phyloP scores from a whole-genome alignment of 2,329 filamentous ascomycete genomes.

The Pestalotiopsis sp. region DNA sequence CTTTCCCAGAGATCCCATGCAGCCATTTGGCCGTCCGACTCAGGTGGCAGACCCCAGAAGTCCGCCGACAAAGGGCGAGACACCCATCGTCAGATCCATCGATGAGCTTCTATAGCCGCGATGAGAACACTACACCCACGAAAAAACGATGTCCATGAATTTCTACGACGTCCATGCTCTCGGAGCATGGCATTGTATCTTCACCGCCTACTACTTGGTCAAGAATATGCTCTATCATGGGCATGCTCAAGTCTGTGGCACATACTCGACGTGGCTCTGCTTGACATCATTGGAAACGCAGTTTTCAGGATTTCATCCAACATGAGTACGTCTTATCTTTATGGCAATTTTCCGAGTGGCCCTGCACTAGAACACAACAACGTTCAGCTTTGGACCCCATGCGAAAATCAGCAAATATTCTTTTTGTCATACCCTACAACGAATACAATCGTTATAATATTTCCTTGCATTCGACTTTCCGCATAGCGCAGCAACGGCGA shows the following conservation, averaged over 20 bases:
- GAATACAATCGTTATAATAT: slow-evolving; percentile 9
- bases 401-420: background rate
- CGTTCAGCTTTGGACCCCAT: background rate
- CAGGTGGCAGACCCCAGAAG: slow-evolving; percentile 68
- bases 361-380: slow-evolving; percentile 11
- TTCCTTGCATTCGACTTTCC: slow-evolving; percentile 18
- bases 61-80: slow-evolving; percentile 71
- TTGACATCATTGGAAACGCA: background rate
- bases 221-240: background rate
- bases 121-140: background rate
- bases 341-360: background rate
- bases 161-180: slow-evolving; percentile 12
- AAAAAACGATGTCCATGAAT: background rate
- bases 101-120: slow-evolving; percentile 68
- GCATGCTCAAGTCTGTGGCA: background rate
- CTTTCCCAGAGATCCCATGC: slow-evolving; percentile 56
- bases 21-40: slow-evolving; percentile 50
- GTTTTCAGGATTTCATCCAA: background rate
- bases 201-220: background rate
- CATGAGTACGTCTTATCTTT: background rate
- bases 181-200: slow-evolving; percentile 1
- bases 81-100: slow-evolving; percentile 75
- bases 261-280: background rate
- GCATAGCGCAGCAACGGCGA: slow-evolving; percentile 25
- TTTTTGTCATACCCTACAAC: background rate